Base-by-base conservation (phyloP, 768 basidiomycete species). In the Austroboletus festivus region DNA sequence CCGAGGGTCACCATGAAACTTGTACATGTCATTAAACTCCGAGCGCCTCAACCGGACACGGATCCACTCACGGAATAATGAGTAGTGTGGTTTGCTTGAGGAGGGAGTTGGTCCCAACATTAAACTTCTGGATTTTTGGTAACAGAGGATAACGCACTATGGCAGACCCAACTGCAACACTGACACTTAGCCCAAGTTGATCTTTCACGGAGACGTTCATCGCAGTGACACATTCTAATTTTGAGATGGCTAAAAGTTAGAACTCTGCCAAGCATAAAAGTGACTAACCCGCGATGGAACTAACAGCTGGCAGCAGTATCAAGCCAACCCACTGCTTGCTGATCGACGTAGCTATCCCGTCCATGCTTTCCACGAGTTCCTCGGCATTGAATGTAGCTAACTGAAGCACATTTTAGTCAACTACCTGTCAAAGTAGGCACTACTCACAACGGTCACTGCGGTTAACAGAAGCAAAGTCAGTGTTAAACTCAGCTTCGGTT, bases 301-400 rank as follows among this genome's bases (percentile, higher is more conserved):
- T 86, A 34, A 94, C 86, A 16, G 85, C 83, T 3, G 94, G 94
- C 10, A 97, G 77, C 13, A 98, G 63, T 56, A 98, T 91, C 30
- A 97, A 71, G 15, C 85, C 93, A 48, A 94, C 77, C 84, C 91
- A 98, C 64, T 93, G 87, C 54, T 89, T 88, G 60, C 81, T 85
- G 52, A 98, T 80, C 4, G 73, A 73, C 18, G 60, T 68, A 1
- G 86, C 85, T 45, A 95, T 73, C 33, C 81, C 83, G 61, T 92
- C 80, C 80, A 96, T 90, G 8, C 87, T 83, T 60, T 81, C 83
- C 8, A 97, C 92, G 15, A 97, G 73, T 68, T 75, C 81, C 57
- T 86, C 85, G 10, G 85, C 84, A 6, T 76, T 83, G 48, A 86
- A 63, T 11, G 81, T 75, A 20, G 79, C 81, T 5, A 82, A 55